Evolutionary conservation across 176 grass and related monocot species (phyloP).

Genomic region (Raddia distichophylla): DNA sequence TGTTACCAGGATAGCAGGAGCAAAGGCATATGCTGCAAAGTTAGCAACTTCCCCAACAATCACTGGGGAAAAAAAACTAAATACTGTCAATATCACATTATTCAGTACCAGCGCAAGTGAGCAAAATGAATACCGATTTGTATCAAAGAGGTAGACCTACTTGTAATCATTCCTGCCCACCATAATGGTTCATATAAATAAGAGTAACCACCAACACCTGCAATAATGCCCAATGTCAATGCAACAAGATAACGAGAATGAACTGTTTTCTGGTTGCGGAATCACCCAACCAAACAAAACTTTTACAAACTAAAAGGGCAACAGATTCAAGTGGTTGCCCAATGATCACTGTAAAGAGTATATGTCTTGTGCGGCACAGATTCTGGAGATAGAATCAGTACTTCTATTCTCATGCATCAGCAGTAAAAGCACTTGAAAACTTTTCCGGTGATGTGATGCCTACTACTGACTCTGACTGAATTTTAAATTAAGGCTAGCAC

Average conservation of each 20-base stretch:
- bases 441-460: constrained; percentile 59
- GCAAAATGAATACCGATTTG: constrained; percentile 25
- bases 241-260: not conserved
- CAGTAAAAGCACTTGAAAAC: constrained; percentile 45
- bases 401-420: constrained; percentile 45
- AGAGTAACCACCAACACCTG: constrained; percentile 94
- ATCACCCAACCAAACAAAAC: not conserved
- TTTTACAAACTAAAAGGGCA: not conserved
- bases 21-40: constrained; percentile 97
- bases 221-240: constrained; percentile 32
- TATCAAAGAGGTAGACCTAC: constrained; percentile 51
- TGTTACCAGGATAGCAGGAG: constrained; percentile 96
- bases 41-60: constrained; percentile 97
- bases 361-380: not conserved
- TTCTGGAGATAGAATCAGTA: not conserved
- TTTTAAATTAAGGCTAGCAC: constrained; percentile 60
- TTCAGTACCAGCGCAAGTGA: not conserved
- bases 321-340: not conserved
- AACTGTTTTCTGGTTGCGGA: not conserved
- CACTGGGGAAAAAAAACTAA: constrained; percentile 60
- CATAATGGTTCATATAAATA: constrained; percentile 95
- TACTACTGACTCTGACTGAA: constrained; percentile 48
- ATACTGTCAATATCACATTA: constrained; percentile 37
- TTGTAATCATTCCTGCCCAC: constrained; percentile 98
- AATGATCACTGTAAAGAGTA: not conserved